Evolutionary conservation across 164 flowering plant genomes (phyloP).

Genomic region (Aristolochia fimbriata): DNA sequence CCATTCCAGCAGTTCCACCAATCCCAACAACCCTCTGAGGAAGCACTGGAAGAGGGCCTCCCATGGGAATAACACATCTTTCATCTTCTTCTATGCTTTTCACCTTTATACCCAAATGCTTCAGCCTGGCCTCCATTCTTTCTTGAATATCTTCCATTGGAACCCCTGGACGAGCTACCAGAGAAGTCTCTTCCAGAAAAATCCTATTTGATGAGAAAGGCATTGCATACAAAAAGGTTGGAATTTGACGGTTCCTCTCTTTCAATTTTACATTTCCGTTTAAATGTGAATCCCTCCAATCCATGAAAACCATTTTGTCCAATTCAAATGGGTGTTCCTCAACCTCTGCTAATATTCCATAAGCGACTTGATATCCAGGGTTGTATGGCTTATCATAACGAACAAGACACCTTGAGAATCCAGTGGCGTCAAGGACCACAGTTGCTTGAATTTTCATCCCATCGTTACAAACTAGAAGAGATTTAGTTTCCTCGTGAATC

Average conservation of each 20-base stretch:
- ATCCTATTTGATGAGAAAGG: conserved; percentile 74
- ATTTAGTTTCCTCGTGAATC: conserved; percentile 68
- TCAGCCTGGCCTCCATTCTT: conserved; percentile 80
- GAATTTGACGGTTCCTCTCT: conserved; percentile 56
- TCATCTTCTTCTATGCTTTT: conserved; percentile 87
- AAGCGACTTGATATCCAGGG: conserved; percentile 93
- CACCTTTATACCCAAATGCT: conserved; percentile 77
- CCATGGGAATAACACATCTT: conserved; percentile 87
- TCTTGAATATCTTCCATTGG: conserved; percentile 71
- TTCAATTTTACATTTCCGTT: conserved; percentile 30
- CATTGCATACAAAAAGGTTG: conserved; percentile 93
- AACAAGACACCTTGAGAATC: conserved; percentile 76
- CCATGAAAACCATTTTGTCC: conserved; percentile 93
- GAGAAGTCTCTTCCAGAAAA: conserved; percentile 90
- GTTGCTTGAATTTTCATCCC: conserved; percentile 72
- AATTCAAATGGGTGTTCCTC: conserved; percentile 87
- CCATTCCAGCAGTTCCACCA: conserved; percentile 97
- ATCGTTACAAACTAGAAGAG: conserved; percentile 64
- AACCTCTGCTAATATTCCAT: conserved; percentile 87
- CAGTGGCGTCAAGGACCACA: conserved; percentile 90
- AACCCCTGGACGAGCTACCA: conserved; percentile 86
- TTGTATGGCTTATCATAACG: conserved; percentile 89
- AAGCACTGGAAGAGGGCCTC: conserved; percentile 90
- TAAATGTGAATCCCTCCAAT: conserved; percentile 92
- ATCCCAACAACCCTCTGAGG: conserved; percentile 89